Evolutionary conservation across 2,329 filamentous ascomycete genomes (phyloP).

Genomic region (Penicillium capsulatum): DNA sequence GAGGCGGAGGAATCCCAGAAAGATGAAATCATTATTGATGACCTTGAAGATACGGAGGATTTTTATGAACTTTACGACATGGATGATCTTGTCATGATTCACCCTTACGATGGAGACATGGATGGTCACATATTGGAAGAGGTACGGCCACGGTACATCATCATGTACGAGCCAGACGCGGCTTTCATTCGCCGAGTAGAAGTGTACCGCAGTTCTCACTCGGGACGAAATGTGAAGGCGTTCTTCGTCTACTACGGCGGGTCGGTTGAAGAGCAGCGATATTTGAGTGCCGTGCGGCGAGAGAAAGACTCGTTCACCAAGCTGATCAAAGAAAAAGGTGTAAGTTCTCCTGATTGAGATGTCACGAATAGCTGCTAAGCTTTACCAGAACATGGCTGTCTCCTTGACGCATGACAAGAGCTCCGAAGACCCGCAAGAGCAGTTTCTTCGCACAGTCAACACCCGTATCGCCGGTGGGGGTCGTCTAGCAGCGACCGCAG

Average conservation of each 20-base stretch:
- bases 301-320: conserved; percentile 97
- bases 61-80: conserved; percentile 90
- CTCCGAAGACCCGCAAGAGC: conserved; percentile 77
- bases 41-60: conserved; percentile 84
- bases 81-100: conserved; percentile 80
- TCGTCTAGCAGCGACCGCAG: conserved; percentile 72
- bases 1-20: conserved; percentile 73
- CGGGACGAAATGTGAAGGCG: conserved; percentile 79
- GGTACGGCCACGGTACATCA: conserved; percentile 84
- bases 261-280: conserved; percentile 92
- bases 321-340: conserved; percentile 85
- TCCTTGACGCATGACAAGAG: conserved; percentile 73
- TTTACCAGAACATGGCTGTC: conserved; percentile 68
- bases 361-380: conserved; percentile 11
- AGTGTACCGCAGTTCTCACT: conserved; percentile 92
- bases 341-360: conserved; percentile 25
- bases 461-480: conserved; percentile 94
- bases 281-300: conserved; percentile 80
- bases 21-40: conserved; percentile 63
- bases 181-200: conserved; percentile 92
- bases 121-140: conserved; percentile 97
- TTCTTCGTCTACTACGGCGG: conserved; percentile 97
- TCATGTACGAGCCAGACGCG: conserved; percentile 97
- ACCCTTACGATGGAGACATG: conserved; percentile 91
- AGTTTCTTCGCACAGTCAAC: conserved; percentile 91